These are phyloP conservation scores for Alternaria conjuncta DNA, from an alignment of 2,329 filamentous ascomycete species.

Conservation along the genomic window DNA sequence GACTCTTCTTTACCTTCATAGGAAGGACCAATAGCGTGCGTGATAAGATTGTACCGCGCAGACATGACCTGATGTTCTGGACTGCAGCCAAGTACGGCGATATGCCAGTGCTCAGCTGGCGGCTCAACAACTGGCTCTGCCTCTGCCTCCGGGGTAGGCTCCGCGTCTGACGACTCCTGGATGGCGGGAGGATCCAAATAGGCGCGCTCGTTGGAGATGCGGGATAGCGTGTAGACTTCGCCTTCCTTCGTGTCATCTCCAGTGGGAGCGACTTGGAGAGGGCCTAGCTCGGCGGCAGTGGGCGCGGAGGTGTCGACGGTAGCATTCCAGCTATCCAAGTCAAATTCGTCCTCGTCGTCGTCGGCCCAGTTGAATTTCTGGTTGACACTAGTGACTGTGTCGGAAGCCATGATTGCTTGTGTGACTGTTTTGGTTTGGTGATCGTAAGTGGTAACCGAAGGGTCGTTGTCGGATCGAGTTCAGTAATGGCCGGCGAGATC, in stretches of 20 bases:
- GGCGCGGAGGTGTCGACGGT: slow-evolving; percentile 21
- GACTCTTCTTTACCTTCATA: slow-evolving; percentile 8
- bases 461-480: neutral
- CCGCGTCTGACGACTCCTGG: neutral
- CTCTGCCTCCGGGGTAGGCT: neutral
- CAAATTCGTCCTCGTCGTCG: slow-evolving; percentile 33
- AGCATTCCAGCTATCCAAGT: slow-evolving; percentile 17
- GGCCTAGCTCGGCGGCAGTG: slow-evolving; percentile 4
- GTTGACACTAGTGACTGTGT: neutral
- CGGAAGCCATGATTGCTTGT: slow-evolving; percentile 9
- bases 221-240: neutral
- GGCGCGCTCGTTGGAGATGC: neutral
- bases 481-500: neutral
- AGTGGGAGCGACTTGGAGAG: slow-evolving; percentile 5
- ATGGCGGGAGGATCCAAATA: neutral
- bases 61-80: neutral
- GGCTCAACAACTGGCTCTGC: neutral
- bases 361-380: slow-evolving; percentile 27
- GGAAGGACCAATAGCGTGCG: neutral
- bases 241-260: neutral
- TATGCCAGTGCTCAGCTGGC: neutral
- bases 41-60: neutral
- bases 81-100: neutral
- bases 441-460: neutral
- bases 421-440: neutral